A percentile compares a stretch with the other conserved stretches of the same genome.
Evolutionary conservation across 306 rosid genomes (phyloP).

Genomic region (Casuarina glauca): DNA sequence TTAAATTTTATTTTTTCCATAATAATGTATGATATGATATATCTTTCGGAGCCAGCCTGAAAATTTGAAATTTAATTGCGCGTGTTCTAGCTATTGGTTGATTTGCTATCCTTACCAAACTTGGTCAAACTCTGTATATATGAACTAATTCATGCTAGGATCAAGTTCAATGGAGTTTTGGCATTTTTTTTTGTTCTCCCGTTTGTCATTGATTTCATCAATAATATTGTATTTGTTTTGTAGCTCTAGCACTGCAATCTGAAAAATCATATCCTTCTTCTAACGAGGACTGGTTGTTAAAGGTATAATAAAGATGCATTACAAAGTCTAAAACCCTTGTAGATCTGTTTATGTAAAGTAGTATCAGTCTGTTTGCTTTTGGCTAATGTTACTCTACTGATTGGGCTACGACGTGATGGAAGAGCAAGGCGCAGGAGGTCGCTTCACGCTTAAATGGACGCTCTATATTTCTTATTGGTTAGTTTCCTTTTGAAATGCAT

Average conservation of each 20-base stretch:
- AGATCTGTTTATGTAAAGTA: background rate
- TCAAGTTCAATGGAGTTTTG: background rate
- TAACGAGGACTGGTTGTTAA: constrained; percentile 10
- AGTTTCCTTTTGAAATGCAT: background rate
- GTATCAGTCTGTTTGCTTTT: background rate
- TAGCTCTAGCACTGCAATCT: background rate
- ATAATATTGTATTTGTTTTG: background rate
- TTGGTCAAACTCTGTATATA: background rate
- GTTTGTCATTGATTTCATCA: background rate
- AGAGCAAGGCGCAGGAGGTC: constrained; percentile 18
- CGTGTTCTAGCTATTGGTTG: background rate
- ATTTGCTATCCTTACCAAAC: background rate
- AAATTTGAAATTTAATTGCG: background rate
- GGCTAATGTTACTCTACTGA: background rate
- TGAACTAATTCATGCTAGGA: background rate
- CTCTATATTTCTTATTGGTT: constrained; percentile 10
- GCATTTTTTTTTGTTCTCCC: background rate
- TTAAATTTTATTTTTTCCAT: background rate
- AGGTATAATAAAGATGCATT: background rate
- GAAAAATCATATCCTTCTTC: background rate
- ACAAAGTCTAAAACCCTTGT: background rate
- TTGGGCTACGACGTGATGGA: background rate
- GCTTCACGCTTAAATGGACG: constrained; percentile 16
- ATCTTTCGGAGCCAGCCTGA: background rate
- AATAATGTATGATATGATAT: background rate